Evolutionary conservation across 352 stramenopile genomes (phyloP).

Genomic region (Phytophthora melonis): DNA sequence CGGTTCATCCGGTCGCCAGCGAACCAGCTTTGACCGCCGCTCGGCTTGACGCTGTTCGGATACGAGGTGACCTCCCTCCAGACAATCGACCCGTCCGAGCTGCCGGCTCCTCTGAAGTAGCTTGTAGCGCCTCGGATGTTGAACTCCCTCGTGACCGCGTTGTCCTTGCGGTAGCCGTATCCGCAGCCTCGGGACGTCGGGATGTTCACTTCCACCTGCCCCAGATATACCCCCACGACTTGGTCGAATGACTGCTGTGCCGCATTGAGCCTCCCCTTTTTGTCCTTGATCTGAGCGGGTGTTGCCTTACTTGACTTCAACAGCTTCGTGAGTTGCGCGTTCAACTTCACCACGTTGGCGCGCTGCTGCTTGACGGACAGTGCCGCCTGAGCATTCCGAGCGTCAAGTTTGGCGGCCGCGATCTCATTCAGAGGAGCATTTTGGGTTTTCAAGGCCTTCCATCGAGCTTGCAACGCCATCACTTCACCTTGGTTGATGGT

Average conservation of each 20-base stretch:
- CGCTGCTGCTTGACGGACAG: not conserved
- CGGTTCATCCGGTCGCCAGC: not conserved
- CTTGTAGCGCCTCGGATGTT: not conserved
- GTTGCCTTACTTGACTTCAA: too few species aligned
- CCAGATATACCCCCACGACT: not conserved
- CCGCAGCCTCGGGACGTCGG: not conserved
- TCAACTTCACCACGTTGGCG: not conserved
- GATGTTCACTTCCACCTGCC: not conserved
- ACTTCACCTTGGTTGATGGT: not conserved
- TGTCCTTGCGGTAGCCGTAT: not conserved
- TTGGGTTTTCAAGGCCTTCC: not conserved
- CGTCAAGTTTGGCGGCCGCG: not conserved
- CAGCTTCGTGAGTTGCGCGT: not conserved
- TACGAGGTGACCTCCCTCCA: not conserved
- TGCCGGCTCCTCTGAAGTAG: not conserved
- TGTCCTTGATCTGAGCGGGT: too few species aligned
- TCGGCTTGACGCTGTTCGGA: not conserved
- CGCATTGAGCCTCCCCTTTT: too few species aligned
- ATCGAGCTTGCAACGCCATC: not conserved
- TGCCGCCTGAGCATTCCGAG: not conserved
- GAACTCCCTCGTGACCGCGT: not conserved
- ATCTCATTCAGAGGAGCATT: not conserved
- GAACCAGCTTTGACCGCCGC: not conserved
- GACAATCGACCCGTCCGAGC: not conserved
- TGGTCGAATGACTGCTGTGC: not conserved